Percentiles rank a stretch among this genome's conserved stretches.
phyloP scores from a whole-genome alignment of 495 filamentous ascomycete species.

The Lasiosphaeria hispida region DNA sequence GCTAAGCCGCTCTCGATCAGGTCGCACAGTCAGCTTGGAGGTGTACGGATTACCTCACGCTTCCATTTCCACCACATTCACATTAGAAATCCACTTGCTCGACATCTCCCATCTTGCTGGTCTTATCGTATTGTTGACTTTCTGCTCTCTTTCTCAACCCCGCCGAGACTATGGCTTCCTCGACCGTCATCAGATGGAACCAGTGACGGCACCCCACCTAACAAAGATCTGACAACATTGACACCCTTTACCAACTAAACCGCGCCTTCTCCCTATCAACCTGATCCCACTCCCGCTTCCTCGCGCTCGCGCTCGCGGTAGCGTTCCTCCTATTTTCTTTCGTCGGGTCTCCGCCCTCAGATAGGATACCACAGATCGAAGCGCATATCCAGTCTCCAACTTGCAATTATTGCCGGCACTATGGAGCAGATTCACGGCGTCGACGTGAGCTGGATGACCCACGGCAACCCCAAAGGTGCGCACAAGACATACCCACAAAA shows the following conservation, averaged over 20 bases:
- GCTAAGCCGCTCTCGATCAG: too few relatives aligned
- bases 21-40: too few relatives aligned
- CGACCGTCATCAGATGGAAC: slow-evolving; percentile 13
- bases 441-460: slow-evolving; percentile 67
- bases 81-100: too few relatives aligned
- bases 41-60: too few relatives aligned
- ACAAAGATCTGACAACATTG: background rate
- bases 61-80: too few relatives aligned
- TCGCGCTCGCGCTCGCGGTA: too few relatives aligned
- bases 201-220: slow-evolving; percentile 14
- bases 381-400: too few relatives aligned
- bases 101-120: too few relatives aligned
- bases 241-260: background rate
- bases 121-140: too few relatives aligned
- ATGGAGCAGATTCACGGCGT: slow-evolving; percentile 66
- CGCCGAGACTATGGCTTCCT: slow-evolving; percentile 21
- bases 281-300: too few relatives aligned
- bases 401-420: slow-evolving; percentile 13
- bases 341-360: background rate
- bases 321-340: background rate
- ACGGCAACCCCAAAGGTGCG: slow-evolving; percentile 50
- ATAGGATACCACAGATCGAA: too few relatives aligned
- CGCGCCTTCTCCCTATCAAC: too few relatives aligned
- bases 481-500: background rate
- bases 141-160: background rate